Evolutionary conservation across 306 rosid genomes (phyloP).

Genomic region (Rosa persica): DNA sequence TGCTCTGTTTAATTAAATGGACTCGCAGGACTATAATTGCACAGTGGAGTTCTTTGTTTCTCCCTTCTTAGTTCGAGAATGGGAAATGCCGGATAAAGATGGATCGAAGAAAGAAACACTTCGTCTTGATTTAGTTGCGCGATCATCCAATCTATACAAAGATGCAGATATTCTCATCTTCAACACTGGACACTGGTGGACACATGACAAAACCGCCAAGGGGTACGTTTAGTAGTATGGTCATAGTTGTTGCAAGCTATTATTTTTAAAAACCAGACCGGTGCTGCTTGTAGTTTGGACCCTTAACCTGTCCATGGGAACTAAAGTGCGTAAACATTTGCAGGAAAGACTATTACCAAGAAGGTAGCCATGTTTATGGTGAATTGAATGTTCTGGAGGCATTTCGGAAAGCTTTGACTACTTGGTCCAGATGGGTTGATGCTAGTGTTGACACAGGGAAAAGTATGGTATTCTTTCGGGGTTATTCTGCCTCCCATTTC

Average conservation of each 20-base stretch:
- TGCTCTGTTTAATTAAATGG: slow-evolving; percentile 10
- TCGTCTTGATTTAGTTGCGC: slow-evolving; percentile 85
- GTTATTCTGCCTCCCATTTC: slow-evolving; percentile 92
- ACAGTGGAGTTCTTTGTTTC: slow-evolving; percentile 88
- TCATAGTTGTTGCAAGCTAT: background rate
- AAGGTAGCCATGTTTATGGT: slow-evolving; percentile 84
- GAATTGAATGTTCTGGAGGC: slow-evolving; percentile 89
- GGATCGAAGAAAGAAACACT: slow-evolving; percentile 84
- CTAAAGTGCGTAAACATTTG: slow-evolving; percentile 20
- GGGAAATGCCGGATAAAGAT: slow-evolving; percentile 66
- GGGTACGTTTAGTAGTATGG: slow-evolving; percentile 46
- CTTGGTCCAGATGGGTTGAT: slow-evolving; percentile 97
- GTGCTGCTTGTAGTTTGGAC: background rate
- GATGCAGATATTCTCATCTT: slow-evolving; percentile 79
- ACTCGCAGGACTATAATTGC: slow-evolving; percentile 71
- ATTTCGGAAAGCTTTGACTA: slow-evolving; percentile 83
- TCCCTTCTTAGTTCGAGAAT: slow-evolving; percentile 94
- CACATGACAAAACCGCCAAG: slow-evolving; percentile 87
- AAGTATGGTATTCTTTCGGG: slow-evolving; percentile 77
- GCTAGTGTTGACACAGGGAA: slow-evolving; percentile 61
- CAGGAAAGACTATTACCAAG: slow-evolving; percentile 97
- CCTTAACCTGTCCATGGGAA: slow-evolving; percentile 1
- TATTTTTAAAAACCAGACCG: background rate
- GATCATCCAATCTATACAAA: slow-evolving; percentile 61
- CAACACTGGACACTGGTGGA: slow-evolving; percentile 99